Base-by-base conservation (phyloP, 441 rosid species). In the Omphalea diandra region DNA sequence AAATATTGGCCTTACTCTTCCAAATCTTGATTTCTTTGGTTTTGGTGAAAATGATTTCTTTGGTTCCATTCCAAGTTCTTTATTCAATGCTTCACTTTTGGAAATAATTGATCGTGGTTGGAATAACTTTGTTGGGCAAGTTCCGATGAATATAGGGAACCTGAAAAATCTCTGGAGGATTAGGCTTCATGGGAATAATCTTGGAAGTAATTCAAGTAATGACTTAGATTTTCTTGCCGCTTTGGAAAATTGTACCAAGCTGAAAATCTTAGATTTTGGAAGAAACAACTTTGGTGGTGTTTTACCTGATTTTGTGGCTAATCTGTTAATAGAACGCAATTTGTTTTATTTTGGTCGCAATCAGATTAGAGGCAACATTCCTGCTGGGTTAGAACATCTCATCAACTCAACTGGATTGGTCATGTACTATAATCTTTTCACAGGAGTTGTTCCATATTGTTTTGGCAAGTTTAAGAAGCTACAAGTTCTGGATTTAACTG, bases 151-250 rank as follows among this genome's bases (percentile, higher is more conserved):
- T 49, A 1, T 56, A 8, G 72, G 64, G 20, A 68, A 43, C 12
- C 26, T 56, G 11, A 43, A 56, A 12, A 56, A 68, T 4, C 43
- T 68, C 0, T 68, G 55, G 64, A 43, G 72, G 18, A 41, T 68
- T 3, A 41, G 64, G 20, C 32, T 68, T 56, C 64, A 43, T 57
- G 72, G 64, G 5, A 68, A 68, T 43, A 47, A 68, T 43, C 9
- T 57, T 7, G 64, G 72, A 9, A 68, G 55, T 18, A 56, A 43
- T 40, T 57, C 64, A 56, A 57, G 33, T n/a, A 56, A 29, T 56
- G 76, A 73, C 27, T 14, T 66, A 43, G 66, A 3, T 20, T 66
- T 73, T 58, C 2, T 73, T 27, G 36, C 59, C 31, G 65, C 71
- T 31, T 3, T 73, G 18, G 26, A 40, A 50, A 73, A 73, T 22